Evolutionary conservation across 768 basidiomycete genomes (phyloP).

Genomic region (Xanthoconium stramineum): DNA sequence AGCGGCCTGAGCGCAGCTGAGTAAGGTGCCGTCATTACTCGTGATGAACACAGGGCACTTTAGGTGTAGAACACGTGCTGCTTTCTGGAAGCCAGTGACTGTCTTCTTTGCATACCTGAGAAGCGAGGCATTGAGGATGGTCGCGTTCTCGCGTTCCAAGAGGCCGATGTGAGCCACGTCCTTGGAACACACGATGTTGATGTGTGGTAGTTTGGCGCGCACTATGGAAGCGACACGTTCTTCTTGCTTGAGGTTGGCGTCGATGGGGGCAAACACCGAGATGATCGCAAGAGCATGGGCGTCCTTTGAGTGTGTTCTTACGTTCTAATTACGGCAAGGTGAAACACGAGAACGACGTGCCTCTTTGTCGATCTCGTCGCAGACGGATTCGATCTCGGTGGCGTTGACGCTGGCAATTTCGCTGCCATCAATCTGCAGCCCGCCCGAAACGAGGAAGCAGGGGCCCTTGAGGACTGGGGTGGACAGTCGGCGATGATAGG

Average conservation of each 20-base stretch:
- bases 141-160: constrained; percentile 63
- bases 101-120: constrained; percentile 56
- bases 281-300: constrained; percentile 41
- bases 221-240: constrained; percentile 43
- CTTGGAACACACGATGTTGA: constrained; percentile 51
- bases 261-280: constrained; percentile 49
- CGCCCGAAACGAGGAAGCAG: constrained; percentile 36
- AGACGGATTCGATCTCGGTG: constrained; percentile 44
- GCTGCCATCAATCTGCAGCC: constrained; percentile 45
- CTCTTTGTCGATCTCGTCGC: constrained; percentile 35
- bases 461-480: constrained; percentile 27
- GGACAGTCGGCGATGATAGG: not conserved
- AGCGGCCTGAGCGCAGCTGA: constrained; percentile 46
- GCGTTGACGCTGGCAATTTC: constrained; percentile 43
- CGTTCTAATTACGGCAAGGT: constrained; percentile 1
- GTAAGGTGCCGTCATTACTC: constrained; percentile 59
- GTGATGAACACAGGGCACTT: constrained; percentile 53
- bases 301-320: constrained; percentile 10
- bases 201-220: constrained; percentile 35
- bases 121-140: constrained; percentile 66
- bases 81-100: constrained; percentile 50
- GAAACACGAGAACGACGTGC: constrained; percentile 11
- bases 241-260: constrained; percentile 45
- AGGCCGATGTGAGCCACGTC: constrained; percentile 59
- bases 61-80: constrained; percentile 45